phyloP scores from a whole-genome alignment of 1,139 yeast genomes.

The Pichia sp. region DNA sequence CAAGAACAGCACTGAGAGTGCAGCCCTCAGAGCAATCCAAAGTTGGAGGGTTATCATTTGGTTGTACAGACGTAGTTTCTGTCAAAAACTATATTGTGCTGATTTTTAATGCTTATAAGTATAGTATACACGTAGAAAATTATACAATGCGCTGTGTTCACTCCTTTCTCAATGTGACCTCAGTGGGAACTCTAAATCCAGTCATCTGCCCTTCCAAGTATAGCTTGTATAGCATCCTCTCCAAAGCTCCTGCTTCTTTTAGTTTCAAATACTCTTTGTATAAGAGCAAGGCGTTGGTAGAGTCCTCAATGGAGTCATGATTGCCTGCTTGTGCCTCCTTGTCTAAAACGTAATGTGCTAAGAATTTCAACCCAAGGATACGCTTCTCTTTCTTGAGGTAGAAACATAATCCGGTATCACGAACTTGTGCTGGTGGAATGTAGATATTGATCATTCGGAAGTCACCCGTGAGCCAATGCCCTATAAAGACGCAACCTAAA shows the following conservation, averaged over 20 bases:
- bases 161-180: slow-evolving; percentile 6
- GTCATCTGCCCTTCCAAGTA: slow-evolving; percentile 68
- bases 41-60: no score
- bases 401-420: slow-evolving; percentile 83
- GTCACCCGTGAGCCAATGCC: slow-evolving; percentile 89
- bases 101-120: neutral
- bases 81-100: no score
- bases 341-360: slow-evolving; percentile 72
- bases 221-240: slow-evolving; percentile 52
- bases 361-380: slow-evolving; percentile 77
- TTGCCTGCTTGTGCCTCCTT: slow-evolving; percentile 84
- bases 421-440: slow-evolving; percentile 76
- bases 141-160: neutral
- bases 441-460: slow-evolving; percentile 88
- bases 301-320: slow-evolving; percentile 97
- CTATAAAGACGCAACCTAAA: slow-evolving; percentile 87
- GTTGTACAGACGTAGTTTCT: no score
- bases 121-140: neutral
- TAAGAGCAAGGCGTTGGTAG: slow-evolving; percentile 72
- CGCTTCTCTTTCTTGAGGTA: slow-evolving; percentile 65
- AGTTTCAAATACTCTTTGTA: slow-evolving; percentile 68
- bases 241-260: slow-evolving; percentile 50
- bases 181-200: slow-evolving; percentile 52
- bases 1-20: no score
- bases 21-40: no score